Evolutionary conservation across 2,329 filamentous ascomycete species (phyloP).

Genomic region (Daldinia sp.): DNA sequence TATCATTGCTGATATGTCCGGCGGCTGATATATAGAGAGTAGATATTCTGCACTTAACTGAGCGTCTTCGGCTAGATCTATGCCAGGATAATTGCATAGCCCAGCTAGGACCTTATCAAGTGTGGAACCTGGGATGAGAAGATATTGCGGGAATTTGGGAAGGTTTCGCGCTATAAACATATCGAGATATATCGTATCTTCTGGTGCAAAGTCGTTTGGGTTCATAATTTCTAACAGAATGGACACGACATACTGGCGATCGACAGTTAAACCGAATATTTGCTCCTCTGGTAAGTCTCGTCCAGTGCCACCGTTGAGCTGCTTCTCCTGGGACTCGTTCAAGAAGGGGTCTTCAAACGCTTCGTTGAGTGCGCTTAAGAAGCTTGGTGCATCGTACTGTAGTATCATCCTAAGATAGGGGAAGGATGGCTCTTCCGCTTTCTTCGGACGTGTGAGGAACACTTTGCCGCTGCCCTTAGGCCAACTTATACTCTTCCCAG

Average conservation of each 20-base stretch:
- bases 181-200: constrained; percentile 93
- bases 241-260: constrained; percentile 91
- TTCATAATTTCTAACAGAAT: constrained; percentile 94
- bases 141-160: constrained; percentile 95
- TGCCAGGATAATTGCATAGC: constrained; percentile 85
- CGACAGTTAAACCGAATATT: constrained; percentile 78
- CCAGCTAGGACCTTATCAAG: constrained; percentile 84
- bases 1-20: constrained; percentile 81
- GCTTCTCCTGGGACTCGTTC: constrained; percentile 79
- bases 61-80: constrained; percentile 88
- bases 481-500: constrained; percentile 81
- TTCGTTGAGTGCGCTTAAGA: constrained; percentile 95
- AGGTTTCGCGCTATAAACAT: constrained; percentile 98
- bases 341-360: constrained; percentile 96
- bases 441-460: constrained; percentile 70
- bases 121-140: constrained; percentile 87
- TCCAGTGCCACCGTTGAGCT: constrained; percentile 64
- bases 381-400: constrained; percentile 89
- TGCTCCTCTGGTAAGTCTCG: constrained; percentile 72
- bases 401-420: constrained; percentile 87
- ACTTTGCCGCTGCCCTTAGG: constrained; percentile 72
- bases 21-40: constrained; percentile 90
- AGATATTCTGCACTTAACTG: constrained; percentile 98
- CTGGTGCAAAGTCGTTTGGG: constrained; percentile 76
- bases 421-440: constrained; percentile 78